Conservation (phyloP, 306 rosid species). For the Casuarina equisetifolia region DNA sequence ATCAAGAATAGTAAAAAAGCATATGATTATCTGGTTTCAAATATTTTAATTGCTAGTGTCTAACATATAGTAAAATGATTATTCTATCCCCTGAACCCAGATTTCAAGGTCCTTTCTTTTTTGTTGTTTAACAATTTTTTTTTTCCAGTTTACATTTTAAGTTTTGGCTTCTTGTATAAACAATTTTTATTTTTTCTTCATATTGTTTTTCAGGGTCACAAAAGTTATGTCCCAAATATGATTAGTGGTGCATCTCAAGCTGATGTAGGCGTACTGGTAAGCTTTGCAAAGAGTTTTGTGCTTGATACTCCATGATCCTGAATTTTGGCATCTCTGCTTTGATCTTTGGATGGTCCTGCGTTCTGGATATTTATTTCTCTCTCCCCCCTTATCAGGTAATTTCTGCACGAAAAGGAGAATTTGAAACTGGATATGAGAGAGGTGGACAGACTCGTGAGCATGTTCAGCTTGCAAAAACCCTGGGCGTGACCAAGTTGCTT, state of each 20-base stretch:
- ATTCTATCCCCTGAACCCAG: neutral
- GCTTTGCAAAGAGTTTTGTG: conserved; percentile 15
- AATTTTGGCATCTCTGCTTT: conserved; percentile 2
- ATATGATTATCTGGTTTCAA: neutral
- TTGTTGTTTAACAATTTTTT: neutral
- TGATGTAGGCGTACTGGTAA: conserved; percentile 93
- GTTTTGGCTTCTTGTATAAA: conserved; percentile 14
- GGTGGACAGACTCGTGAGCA: conserved; percentile 99
- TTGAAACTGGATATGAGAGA: conserved; percentile 97
- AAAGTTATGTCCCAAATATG: conserved; percentile 99
- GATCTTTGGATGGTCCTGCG: conserved; percentile 11
- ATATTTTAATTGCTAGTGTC: neutral
- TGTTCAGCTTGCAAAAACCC: conserved; percentile 92
- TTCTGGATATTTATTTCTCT: neutral
- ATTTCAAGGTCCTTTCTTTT: neutral
- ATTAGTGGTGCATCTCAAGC: conserved; percentile 99
- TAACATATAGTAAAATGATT: neutral
- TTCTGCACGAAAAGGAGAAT: conserved; percentile 98
- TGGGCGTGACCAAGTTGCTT: conserved; percentile 88
- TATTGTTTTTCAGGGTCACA: conserved; percentile 77
- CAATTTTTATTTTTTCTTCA: conserved; percentile 18
- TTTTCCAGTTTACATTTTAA: neutral
- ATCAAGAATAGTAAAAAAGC: neutral
- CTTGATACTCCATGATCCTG: neutral
- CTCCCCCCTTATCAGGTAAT: conserved; percentile 58